These are phyloP conservation scores for Chrysosporium queenslandicum DNA, from an alignment of 2,329 filamentous ascomycete species.

Conservation along the genomic window DNA sequence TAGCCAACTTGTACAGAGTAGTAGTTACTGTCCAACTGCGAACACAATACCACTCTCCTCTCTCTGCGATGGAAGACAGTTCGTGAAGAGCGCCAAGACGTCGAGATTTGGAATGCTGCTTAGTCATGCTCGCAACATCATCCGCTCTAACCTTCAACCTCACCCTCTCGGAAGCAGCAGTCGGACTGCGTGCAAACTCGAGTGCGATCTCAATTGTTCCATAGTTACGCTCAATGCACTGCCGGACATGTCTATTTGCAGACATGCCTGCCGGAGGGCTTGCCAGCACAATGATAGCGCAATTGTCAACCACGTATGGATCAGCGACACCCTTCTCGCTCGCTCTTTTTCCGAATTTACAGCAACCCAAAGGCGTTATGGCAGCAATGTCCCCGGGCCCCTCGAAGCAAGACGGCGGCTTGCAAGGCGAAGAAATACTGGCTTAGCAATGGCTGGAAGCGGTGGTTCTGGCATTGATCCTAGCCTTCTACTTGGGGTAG, in stretches of 20 bases:
- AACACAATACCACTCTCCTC: too few species aligned
- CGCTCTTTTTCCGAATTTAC: constrained; percentile 41
- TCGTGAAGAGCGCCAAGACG: too few species aligned
- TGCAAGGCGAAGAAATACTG: constrained; percentile 47
- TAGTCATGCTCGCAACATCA: background rate
- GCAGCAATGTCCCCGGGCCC: constrained; percentile 52
- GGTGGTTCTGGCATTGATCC: constrained; percentile 29
- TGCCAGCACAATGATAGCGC: constrained; percentile 22
- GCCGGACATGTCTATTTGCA: constrained; percentile 33
- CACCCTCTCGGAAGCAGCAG: background rate
- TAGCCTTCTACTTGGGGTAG: constrained; percentile 33
- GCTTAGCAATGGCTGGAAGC: constrained; percentile 31
- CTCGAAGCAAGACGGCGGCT: constrained; percentile 50
- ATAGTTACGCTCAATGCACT: background rate
- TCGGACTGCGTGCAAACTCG: background rate
- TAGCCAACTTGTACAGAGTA: too few species aligned
- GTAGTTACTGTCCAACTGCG: too few species aligned
- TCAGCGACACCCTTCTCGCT: constrained; percentile 38
- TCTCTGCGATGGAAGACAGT: too few species aligned
- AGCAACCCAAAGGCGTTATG: constrained; percentile 44
- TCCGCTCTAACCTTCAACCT: background rate
- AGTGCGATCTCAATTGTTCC: constrained; percentile 2
- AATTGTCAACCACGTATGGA: constrained; percentile 34
- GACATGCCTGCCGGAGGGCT: constrained; percentile 35
- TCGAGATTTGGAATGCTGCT: background rate